Conservation (phyloP, 305 asterid species). For the Fraxinus sp. region DNA sequence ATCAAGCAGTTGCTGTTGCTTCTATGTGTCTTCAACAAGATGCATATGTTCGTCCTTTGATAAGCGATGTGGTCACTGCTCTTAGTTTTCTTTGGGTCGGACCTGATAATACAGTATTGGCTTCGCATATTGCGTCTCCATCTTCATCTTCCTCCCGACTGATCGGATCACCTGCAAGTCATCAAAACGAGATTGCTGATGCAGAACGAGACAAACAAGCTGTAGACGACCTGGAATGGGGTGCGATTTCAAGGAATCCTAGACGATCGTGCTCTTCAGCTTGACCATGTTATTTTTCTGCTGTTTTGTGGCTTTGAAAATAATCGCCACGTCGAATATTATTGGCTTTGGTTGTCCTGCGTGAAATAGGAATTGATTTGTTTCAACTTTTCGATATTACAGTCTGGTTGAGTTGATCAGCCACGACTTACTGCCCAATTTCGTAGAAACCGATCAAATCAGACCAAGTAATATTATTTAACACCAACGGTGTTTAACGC, state of each 20-base stretch:
- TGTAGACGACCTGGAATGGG: conserved; percentile 74
- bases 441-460: not conserved
- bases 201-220: conserved; percentile 57
- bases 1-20: conserved; percentile 74
- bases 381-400: not conserved
- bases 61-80: conserved; percentile 85
- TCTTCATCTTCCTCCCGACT: conserved; percentile 19
- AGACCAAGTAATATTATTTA: not conserved
- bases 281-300: not conserved
- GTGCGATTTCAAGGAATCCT: conserved; percentile 40
- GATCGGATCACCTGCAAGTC: not conserved
- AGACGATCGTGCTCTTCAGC: not conserved
- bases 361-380: not conserved
- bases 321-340: not conserved
- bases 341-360: not conserved
- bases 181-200: conserved; percentile 25
- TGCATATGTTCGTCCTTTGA: conserved; percentile 55
- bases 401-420: not conserved
- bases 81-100: conserved; percentile 56
- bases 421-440: not conserved
- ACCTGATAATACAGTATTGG: conserved; percentile 10
- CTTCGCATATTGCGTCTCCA: conserved; percentile 15
- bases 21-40: conserved; percentile 86
- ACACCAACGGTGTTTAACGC: not conserved
- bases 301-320: not conserved